Evolutionary conservation across 2,329 filamentous ascomycete genomes (phyloP).

Genomic region (Hypomyces perniciosus): DNA sequence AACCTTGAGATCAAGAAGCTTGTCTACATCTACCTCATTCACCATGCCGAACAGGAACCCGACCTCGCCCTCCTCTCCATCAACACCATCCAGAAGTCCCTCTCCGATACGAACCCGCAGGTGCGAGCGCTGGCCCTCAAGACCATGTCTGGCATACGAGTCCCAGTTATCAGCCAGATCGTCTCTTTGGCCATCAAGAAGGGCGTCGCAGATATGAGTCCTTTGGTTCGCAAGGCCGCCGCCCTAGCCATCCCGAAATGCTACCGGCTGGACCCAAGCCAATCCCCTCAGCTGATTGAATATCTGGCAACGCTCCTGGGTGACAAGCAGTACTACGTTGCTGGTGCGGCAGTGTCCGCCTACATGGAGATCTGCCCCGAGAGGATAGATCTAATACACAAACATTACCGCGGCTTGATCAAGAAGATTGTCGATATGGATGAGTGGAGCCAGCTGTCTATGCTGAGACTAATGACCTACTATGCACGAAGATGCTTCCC

Average conservation of each 20-base stretch:
- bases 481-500: constrained; percentile 90
- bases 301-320: constrained; percentile 72
- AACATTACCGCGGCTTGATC: constrained; percentile 77
- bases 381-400: constrained; percentile 80
- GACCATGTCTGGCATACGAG: constrained; percentile 96
- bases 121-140: constrained; percentile 86
- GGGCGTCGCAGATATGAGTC: constrained; percentile 88
- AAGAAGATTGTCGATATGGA: constrained; percentile 98
- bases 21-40: constrained; percentile 95
- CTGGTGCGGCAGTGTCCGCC: constrained; percentile 82
- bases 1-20: constrained; percentile 96
- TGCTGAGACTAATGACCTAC: constrained; percentile 70
- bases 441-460: constrained; percentile 91
- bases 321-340: constrained; percentile 95
- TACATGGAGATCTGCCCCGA: constrained; percentile 88
- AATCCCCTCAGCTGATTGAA: constrained; percentile 77
- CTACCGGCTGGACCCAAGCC: constrained; percentile 81
- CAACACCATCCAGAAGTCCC: constrained; percentile 97
- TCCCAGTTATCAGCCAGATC: constrained; percentile 96
- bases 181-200: constrained; percentile 94
- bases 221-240: constrained; percentile 85
- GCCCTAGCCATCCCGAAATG: constrained; percentile 94
- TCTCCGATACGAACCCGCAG: constrained; percentile 87
- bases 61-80: constrained; percentile 93
- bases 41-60: constrained; percentile 92